Base-by-base conservation (phyloP, 129 eudicot genomes). In the Scalesia atractyloides region DNA sequence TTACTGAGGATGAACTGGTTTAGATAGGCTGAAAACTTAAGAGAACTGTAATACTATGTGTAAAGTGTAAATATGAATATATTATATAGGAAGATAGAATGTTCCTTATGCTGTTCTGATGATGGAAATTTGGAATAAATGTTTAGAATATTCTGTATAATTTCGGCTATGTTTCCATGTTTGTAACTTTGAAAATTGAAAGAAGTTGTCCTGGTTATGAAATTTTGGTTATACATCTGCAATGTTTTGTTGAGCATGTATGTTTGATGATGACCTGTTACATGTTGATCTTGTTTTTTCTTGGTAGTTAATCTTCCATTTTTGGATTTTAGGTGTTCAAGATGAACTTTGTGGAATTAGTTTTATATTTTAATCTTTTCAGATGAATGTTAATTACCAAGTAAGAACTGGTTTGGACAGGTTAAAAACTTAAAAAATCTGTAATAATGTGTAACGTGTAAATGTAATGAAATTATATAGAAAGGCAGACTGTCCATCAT, bases 281-380 rank as follows among this genome's bases (percentile, higher is more conserved):
- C 48, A 24, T 60, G 60, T 73, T 68, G 15, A 68, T 68, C 14
- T 47, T 48, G 75, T 37, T 0, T 53, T 54, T 41, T 70, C 64
- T 41, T 41, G 46, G 46, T 41, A 41, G 46, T 41, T 52, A 64
- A 20, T 54, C 73, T 50, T 64, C 52, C 72, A 58, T 68, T 67
- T 76, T 12, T 33, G 49, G 46, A 68, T 46, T 56, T 47, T 43
- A 9, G 26, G 9, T 43, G 51, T 48, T 68, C 16, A 51, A 41
- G 46, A 41, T 41, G 46, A 41, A 41, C 46, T 41, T 41, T 41
- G 46, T 41, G 46, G 12, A 41, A 41, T 2, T 41, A 41, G 12
- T 41, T 41, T 41, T 7, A 12, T 41, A 41, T 41, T 41, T 41
- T 41, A 6, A 41, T 41, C 10, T 41, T 47, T 64, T 41, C 19